Base-by-base conservation (phyloP, 2,329 filamentous ascomycete species). In the Cordyceps farinosa region DNA sequence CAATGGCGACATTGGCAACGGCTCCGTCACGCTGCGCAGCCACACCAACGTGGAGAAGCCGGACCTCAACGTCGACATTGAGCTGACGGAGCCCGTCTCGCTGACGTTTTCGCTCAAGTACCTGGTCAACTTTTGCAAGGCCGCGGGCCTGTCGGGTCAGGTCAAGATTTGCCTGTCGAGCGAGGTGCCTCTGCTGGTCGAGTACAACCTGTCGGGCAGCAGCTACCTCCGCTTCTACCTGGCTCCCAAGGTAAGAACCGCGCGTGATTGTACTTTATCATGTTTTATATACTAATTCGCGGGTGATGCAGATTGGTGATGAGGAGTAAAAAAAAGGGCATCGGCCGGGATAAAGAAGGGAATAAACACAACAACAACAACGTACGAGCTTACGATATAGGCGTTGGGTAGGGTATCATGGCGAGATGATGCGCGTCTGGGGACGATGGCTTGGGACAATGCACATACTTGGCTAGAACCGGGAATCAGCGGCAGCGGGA, bases 61-160 rank as follows among this genome's bases (percentile, higher is more conserved):
- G 54, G 86, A 90, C 10, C 82, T 89, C 74, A 91, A 93, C 73
- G 90, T 98, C 71, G 86, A 91, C 68, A 97, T 99, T 76, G 87
- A 92, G 74, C 87, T 99, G 66, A 90, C 87, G 45, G 96, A 99
- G 81, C 92, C 95, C 58, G 95, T 99, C 65, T 85, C 91, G 42
- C 86, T 99, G 67, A 98, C 94, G 56, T 99, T 99, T 82, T 98
- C 95, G 40, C 90, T 99, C 72, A 99, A 99, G 82, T 99, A 99
- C 81, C 89, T 99, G 3, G 91, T 96, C 84, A 98, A 98, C 86
- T 99, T 99, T 83, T 98, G 95, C 90, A 99, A 99, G 83, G 96
- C 96, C 40, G 90, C 92, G 67, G 88, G 87, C 60, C 83, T 99
- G 66, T 94, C 93, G 45, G 81, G 78, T 69, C 84, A 85, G 69